phyloP scores from a whole-genome alignment of 1,284 basidiomycete species.

The Earliella scabrosa region DNA sequence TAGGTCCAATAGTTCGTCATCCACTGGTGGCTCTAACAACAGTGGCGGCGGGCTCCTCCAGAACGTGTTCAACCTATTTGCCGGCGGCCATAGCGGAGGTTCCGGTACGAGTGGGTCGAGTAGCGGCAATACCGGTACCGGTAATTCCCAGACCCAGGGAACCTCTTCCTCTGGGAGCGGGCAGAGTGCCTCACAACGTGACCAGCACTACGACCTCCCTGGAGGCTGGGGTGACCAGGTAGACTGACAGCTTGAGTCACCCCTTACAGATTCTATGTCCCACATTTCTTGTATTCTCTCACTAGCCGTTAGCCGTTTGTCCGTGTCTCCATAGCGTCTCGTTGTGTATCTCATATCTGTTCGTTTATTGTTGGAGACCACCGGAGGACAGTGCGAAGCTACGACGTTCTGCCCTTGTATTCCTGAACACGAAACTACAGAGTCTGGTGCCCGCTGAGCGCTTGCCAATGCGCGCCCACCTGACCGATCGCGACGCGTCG shows the following conservation, averaged over 20 bases:
- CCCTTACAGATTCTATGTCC: neutral
- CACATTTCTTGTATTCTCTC: too few species aligned
- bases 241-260: slow-evolving; percentile 8
- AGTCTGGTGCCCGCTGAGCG: too few species aligned
- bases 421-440: too few species aligned
- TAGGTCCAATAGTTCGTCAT: slow-evolving; percentile 2
- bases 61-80: slow-evolving; percentile 24
- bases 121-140: neutral
- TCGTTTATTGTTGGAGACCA: neutral
- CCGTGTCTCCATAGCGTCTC: too few species aligned
- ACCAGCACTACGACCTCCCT: slow-evolving; percentile 14
- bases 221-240: slow-evolving; percentile 29
- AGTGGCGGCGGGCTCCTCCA: slow-evolving; percentile 14
- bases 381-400: neutral
- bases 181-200: neutral
- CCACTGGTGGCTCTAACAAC: neutral
- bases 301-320: too few species aligned
- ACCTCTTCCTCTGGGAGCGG: slow-evolving; percentile 1
- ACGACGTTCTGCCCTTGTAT: too few species aligned
- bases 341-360: neutral
- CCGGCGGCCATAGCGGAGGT: slow-evolving; percentile 1
- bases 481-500: slow-evolving; percentile 8
- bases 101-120: neutral
- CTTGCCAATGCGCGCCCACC: neutral
- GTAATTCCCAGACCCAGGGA: neutral